Conservation (phyloP, 495 filamentous ascomycete genomes). For the Aspergillus panamensis region DNA sequence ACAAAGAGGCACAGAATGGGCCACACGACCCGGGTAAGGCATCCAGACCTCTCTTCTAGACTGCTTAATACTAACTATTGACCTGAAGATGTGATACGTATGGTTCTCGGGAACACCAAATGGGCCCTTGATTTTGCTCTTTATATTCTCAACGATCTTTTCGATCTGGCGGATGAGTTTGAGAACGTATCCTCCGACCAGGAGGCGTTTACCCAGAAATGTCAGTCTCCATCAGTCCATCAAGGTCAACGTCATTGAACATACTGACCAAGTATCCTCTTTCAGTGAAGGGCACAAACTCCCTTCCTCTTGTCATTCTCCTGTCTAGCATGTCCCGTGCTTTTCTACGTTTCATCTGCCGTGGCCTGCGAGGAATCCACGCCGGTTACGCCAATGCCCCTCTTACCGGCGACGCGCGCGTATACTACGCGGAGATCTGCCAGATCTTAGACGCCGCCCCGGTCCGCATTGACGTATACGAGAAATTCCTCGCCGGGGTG, state of each 20-base stretch:
- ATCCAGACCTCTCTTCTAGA: neutral
- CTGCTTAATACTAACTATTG: slow-evolving; percentile 26
- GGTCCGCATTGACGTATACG: slow-evolving; percentile 45
- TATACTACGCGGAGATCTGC: slow-evolving; percentile 43
- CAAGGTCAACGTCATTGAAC: neutral
- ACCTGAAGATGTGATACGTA: slow-evolving; percentile 37
- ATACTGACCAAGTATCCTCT: slow-evolving; percentile 21
- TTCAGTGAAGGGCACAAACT: slow-evolving; percentile 47
- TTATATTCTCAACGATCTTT: slow-evolving; percentile 65
- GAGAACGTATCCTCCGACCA: slow-evolving; percentile 38
- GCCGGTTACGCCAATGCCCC: slow-evolving; percentile 32
- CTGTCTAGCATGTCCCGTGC: slow-evolving; percentile 70
- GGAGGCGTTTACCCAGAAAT: slow-evolving; percentile 43
- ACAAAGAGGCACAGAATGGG: slow-evolving; percentile 47
- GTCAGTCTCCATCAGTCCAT: slow-evolving; percentile 29
- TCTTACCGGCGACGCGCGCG: slow-evolving; percentile 34
- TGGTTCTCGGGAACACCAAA: slow-evolving; percentile 45
- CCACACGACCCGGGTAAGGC: slow-evolving; percentile 61
- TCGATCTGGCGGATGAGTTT: slow-evolving; percentile 56
- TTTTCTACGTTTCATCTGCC: slow-evolving; percentile 66
- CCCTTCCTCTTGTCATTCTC: slow-evolving; percentile 62
- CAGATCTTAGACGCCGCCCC: slow-evolving; percentile 41
- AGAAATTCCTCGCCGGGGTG: slow-evolving; percentile 46
- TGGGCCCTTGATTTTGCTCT: slow-evolving; percentile 69
- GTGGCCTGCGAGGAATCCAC: slow-evolving; percentile 51